phyloP scores from a whole-genome alignment of 257 asterid genomes.

The Fraxinus anomala region DNA sequence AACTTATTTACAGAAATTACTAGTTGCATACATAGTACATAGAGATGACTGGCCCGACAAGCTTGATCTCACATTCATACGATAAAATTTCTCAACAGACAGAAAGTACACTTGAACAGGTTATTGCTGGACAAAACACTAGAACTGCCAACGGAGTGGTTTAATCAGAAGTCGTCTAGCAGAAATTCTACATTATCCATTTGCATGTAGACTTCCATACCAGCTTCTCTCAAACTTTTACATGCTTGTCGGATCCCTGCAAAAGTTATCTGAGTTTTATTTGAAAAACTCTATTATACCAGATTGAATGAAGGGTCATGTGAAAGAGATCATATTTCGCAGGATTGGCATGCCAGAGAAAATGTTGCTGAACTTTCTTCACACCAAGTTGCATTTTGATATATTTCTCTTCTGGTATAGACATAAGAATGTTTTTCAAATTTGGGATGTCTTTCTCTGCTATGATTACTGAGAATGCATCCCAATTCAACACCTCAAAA shows the following conservation, averaged over 20 bases:
- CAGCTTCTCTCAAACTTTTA: not conserved
- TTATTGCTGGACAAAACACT: not conserved
- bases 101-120: not conserved
- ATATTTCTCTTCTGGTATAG: slow-evolving; percentile 63
- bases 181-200: not conserved
- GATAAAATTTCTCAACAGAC: not conserved
- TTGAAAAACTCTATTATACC: slow-evolving; percentile 88
- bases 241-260: not conserved
- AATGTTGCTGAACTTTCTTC: slow-evolving; percentile 68
- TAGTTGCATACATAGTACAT: not conserved
- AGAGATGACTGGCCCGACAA: not conserved
- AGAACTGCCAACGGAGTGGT: not conserved
- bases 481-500: slow-evolving; percentile 84
- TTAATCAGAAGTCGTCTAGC: not conserved
- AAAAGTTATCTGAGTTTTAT: slow-evolving; percentile 53
- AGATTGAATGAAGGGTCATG: slow-evolving; percentile 91
- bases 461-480: slow-evolving; percentile 57
- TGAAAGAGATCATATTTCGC: slow-evolving; percentile 78
- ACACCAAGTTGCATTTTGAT: slow-evolving; percentile 69
- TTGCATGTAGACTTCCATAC: not conserved
- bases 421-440: slow-evolving; percentile 57
- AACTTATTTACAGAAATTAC: slow-evolving; percentile 20
- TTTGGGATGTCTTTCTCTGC: slow-evolving; percentile 72
- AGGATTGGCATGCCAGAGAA: slow-evolving; percentile 85
- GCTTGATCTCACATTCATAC: not conserved